These are phyloP conservation scores for Ophioceras dolichostomum DNA, from an alignment of 2,329 filamentous ascomycete species.

Conservation along the genomic window DNA sequence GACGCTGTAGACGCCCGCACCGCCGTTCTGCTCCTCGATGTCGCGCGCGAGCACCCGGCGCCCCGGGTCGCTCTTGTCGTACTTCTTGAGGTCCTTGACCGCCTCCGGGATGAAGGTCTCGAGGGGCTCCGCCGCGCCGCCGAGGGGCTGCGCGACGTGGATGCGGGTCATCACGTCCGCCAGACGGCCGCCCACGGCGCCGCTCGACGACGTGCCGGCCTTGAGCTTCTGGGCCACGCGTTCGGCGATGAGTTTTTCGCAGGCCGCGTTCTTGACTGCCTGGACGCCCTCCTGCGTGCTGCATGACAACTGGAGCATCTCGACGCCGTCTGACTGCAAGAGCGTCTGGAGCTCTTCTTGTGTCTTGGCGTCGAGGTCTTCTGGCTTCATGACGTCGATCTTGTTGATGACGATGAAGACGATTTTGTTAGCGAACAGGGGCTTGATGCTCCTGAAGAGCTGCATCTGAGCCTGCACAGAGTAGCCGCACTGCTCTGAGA, in stretches of 20 bases:
- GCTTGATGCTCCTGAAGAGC: slow-evolving; percentile 93
- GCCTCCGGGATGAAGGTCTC: slow-evolving; percentile 85
- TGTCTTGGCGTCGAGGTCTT: slow-evolving; percentile 73
- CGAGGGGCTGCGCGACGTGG: slow-evolving; percentile 90
- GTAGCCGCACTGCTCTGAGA: slow-evolving; percentile 94
- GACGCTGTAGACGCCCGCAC: slow-evolving; percentile 90
- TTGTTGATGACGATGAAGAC: slow-evolving; percentile 98
- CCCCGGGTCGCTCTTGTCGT: slow-evolving; percentile 81
- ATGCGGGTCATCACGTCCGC: slow-evolving; percentile 89
- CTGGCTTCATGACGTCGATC: slow-evolving; percentile 81
- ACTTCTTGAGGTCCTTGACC: slow-evolving; percentile 70
- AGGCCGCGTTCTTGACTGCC: slow-evolving; percentile 87
- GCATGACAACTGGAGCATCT: slow-evolving; percentile 87
- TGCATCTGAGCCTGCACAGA: slow-evolving; percentile 85
- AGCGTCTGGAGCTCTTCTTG: slow-evolving; percentile 56
- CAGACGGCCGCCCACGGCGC: slow-evolving; percentile 66
- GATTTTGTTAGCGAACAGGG: slow-evolving; percentile 92
- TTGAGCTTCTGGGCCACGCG: slow-evolving; percentile 93
- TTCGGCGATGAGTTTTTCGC: slow-evolving; percentile 84
- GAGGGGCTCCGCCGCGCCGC: slow-evolving; percentile 59
- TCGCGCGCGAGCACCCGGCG: slow-evolving; percentile 72
- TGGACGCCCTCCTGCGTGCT: slow-evolving; percentile 91
- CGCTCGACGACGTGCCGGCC: slow-evolving; percentile 68
- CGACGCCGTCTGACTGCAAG: slow-evolving; percentile 54
- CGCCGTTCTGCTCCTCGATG: slow-evolving; percentile 82